phyloP scores from a whole-genome alignment of 1,284 basidiomycete genomes.

The Microbotryum saponariae region DNA sequence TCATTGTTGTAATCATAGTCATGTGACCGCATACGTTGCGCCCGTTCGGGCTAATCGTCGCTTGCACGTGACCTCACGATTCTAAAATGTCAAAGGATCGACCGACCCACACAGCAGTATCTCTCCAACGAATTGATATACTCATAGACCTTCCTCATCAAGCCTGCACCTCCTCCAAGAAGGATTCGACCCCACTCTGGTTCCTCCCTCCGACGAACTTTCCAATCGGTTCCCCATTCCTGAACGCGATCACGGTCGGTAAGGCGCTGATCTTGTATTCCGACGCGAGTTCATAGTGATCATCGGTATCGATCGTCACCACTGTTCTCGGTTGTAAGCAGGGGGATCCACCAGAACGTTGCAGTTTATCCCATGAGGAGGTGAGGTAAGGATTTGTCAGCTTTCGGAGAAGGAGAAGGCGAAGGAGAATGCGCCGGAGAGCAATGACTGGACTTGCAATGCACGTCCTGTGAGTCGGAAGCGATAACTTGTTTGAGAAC shows the following conservation, averaged over 20 bases:
- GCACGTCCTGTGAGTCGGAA: conserved; percentile 7
- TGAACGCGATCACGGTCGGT: conserved; percentile 30
- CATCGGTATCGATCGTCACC: conserved; percentile 28
- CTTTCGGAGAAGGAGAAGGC: neutral
- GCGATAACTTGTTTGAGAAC: conserved; percentile 24
- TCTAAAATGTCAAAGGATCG: too few species aligned
- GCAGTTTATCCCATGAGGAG: neutral
- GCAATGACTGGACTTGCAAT: conserved; percentile 3
- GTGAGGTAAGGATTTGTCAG: neutral
- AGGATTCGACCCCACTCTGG: conserved; percentile 15
- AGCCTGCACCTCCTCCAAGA: conserved; percentile 12
- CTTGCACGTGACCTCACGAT: too few species aligned
- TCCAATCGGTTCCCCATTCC: conserved; percentile 19
- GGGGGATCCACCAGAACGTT: neutral
- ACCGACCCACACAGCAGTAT: too few species aligned
- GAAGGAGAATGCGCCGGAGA: neutral
- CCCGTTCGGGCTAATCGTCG: too few species aligned
- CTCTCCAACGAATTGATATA: too few species aligned
- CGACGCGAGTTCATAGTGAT: conserved; percentile 16
- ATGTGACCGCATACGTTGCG: too few species aligned
- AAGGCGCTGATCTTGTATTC: conserved; percentile 26
- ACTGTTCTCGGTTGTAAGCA: neutral
- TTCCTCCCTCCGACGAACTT: conserved; percentile 24
- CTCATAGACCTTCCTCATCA: neutral
- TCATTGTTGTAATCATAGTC: too few species aligned